A percentile compares a stretch with the other conserved stretches of the same genome.
phyloP scores from a whole-genome alignment of 1,284 basidiomycete species.

The Cutaneotrichosporon spelunceum region DNA sequence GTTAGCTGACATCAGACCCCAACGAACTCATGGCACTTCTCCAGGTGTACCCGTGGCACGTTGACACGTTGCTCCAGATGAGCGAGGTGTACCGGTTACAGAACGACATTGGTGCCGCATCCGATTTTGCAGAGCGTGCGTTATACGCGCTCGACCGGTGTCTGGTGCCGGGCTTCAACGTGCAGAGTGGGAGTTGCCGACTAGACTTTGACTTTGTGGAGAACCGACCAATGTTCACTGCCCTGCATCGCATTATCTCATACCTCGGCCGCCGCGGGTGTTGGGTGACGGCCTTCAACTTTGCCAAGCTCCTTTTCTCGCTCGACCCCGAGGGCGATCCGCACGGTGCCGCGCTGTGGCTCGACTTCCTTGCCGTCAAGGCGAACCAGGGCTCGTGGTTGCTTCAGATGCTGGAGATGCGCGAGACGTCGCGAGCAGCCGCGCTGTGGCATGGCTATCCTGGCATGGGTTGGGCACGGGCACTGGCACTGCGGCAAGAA shows the following conservation, averaged over 20 bases:
- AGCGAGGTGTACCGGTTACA: conserved; percentile 72
- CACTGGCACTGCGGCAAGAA: conserved; percentile 63
- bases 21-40: conserved; percentile 55
- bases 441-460: conserved; percentile 62
- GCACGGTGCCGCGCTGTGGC: conserved; percentile 75
- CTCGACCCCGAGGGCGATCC: conserved; percentile 80
- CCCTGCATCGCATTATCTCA: conserved; percentile 71
- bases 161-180: conserved; percentile 76
- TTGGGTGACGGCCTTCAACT: conserved; percentile 82
- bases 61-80: conserved; percentile 83
- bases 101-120: conserved; percentile 77
- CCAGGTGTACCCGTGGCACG: conserved; percentile 67
- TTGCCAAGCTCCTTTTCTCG: conserved; percentile 72
- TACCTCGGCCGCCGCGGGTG: conserved; percentile 83
- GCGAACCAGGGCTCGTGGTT: conserved; percentile 76
- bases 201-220: conserved; percentile 70
- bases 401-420: conserved; percentile 59
- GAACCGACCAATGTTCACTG: conserved; percentile 54
- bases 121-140: conserved; percentile 79
- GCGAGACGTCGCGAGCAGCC: conserved; percentile 50
- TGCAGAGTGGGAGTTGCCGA: conserved; percentile 71
- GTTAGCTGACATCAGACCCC: conserved; percentile 42
- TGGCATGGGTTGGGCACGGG: conserved; percentile 74
- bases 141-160: conserved; percentile 84
- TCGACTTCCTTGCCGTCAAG: conserved; percentile 79